These are phyloP conservation scores for Tulasnella sp. DNA, from an alignment of 768 basidiomycete genomes.

Conservation along the genomic window DNA sequence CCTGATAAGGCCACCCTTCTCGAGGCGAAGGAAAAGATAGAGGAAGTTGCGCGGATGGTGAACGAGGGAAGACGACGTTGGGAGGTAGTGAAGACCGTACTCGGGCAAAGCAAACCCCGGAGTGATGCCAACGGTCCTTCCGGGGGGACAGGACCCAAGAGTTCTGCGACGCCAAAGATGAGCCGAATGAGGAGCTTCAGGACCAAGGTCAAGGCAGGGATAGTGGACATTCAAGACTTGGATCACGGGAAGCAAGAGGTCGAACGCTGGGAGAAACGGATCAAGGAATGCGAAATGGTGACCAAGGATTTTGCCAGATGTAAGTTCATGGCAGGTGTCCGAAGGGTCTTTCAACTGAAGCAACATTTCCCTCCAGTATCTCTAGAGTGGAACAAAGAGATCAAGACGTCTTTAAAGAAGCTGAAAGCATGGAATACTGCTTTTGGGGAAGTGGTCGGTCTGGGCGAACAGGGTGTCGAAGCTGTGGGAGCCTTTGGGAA, in stretches of 20 bases:
- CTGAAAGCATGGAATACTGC: slow-evolving; percentile 52
- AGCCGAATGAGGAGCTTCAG: slow-evolving; percentile 21
- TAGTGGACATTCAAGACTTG: not conserved
- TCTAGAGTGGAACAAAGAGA: slow-evolving; percentile 49
- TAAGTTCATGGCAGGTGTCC: not conserved
- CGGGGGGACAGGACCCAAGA: slow-evolving; percentile 12
- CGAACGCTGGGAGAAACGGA: slow-evolving; percentile 42
- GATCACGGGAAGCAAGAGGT: slow-evolving; percentile 32
- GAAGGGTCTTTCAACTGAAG: not conserved
- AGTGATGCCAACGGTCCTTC: slow-evolving; percentile 2
- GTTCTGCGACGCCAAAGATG: not conserved
- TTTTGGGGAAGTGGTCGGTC: slow-evolving; percentile 44
- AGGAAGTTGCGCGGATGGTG: slow-evolving; percentile 62
- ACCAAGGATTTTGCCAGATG: slow-evolving; percentile 49
- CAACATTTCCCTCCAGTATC: not conserved
- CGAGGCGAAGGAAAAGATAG: slow-evolving; percentile 47
- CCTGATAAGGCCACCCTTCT: slow-evolving; percentile 51
- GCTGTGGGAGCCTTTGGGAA: slow-evolving; percentile 38
- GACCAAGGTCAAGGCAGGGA: slow-evolving; percentile 17
- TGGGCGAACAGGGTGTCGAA: slow-evolving; percentile 32
- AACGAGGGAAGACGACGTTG: slow-evolving; percentile 68
- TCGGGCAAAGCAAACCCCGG: slow-evolving; percentile 27
- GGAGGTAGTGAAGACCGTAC: slow-evolving; percentile 70
- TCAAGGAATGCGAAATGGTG: slow-evolving; percentile 48
- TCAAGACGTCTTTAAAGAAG: slow-evolving; percentile 38